Percentiles rank a stretch among this genome's conserved stretches.
Conservation (phyloP, 441 rosid species). For the Bruguiera hainesii region DNA sequence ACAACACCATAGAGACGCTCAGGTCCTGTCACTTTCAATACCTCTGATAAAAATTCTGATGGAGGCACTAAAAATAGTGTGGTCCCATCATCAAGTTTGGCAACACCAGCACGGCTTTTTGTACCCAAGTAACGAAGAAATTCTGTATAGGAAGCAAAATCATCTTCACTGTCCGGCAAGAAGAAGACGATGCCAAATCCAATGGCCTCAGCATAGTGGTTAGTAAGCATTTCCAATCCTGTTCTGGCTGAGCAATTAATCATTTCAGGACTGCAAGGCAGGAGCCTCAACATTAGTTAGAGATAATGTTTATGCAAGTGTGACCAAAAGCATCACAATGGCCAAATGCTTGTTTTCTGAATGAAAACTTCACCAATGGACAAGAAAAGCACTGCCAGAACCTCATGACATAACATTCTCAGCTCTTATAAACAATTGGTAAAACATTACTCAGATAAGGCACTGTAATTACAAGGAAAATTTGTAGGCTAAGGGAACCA, state of each 20-base stretch:
- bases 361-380: not conserved
- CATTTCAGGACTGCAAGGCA: conserved; percentile 73
- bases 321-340: not conserved
- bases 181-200: conserved; percentile 86
- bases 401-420: too few species aligned
- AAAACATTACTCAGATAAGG: too few species aligned
- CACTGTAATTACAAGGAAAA: too few species aligned
- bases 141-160: conserved; percentile 93
- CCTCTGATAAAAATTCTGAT: conserved; percentile 78
- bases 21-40: conserved; percentile 77
- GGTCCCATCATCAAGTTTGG: conserved; percentile 87
- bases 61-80: conserved; percentile 93
- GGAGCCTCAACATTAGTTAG: conserved; percentile 16
- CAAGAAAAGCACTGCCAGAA: too few species aligned
- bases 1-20: conserved; percentile 95
- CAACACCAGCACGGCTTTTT: conserved; percentile 96
- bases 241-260: conserved; percentile 98
- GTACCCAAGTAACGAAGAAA: conserved; percentile 88
- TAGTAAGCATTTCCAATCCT: conserved; percentile 89
- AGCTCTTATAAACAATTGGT: too few species aligned
- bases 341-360: not conserved
- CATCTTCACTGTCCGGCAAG: conserved; percentile 92
- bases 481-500: too few species aligned
- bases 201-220: conserved; percentile 72
- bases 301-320: not conserved